phyloP scores from a whole-genome alignment of 495 filamentous ascomycete genomes.

The Penicillium lagena region DNA sequence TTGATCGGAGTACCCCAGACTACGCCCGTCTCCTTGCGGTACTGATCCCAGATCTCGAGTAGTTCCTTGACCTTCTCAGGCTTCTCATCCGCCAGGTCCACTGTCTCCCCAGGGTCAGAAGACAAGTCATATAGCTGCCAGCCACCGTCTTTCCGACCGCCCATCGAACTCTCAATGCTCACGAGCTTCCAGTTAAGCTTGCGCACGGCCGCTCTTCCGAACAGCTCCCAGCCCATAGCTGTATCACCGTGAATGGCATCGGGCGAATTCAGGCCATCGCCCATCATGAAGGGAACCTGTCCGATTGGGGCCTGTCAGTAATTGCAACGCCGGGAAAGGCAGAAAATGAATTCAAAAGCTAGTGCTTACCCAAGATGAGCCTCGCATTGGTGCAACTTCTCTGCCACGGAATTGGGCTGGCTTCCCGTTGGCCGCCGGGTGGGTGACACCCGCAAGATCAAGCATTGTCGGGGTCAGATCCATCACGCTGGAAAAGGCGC shows the following conservation, averaged over 20 bases:
- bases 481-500: slow-evolving; percentile 44
- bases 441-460: slow-evolving; percentile 42
- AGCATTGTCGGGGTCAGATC: slow-evolving; percentile 44
- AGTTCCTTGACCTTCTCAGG: too few relatives aligned
- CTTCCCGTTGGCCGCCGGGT: slow-evolving; percentile 26
- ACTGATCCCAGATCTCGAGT: too few relatives aligned
- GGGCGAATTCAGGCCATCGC: not conserved
- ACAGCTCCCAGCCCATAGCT: slow-evolving; percentile 17
- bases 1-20: too few relatives aligned
- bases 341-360: not conserved
- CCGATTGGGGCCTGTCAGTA: too few relatives aligned
- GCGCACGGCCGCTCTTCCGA: slow-evolving; percentile 13
- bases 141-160: slow-evolving; percentile 1
- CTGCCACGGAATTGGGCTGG: slow-evolving; percentile 31
- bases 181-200: slow-evolving; percentile 17
- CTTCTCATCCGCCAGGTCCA: slow-evolving; percentile 33
- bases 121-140: slow-evolving; percentile 21
- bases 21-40: too few relatives aligned
- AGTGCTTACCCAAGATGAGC: slow-evolving; percentile 14
- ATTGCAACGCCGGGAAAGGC: too few relatives aligned
- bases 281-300: too few relatives aligned
- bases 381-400: slow-evolving; percentile 39
- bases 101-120: slow-evolving; percentile 28
- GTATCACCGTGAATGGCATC: slow-evolving; percentile 16
- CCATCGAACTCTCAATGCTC: slow-evolving; percentile 12